Evolutionary conservation across 179 eudicot genomes (phyloP).

Genomic region (Beta macrorhiza): DNA sequence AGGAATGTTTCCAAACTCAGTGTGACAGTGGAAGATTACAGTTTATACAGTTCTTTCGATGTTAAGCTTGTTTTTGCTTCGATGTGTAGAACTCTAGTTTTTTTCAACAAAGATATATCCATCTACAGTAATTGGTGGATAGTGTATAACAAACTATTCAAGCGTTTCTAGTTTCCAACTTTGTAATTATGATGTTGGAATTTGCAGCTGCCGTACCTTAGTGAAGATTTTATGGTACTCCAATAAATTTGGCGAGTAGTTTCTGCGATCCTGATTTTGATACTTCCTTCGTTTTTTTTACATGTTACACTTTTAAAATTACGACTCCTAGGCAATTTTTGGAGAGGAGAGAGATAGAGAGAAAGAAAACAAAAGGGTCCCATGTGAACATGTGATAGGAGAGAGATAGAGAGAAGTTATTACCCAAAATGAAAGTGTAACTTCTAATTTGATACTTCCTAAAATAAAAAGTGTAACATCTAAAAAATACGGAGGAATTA

Average conservation of each 20-base stretch:
- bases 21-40: background rate
- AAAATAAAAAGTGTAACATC: too few species aligned
- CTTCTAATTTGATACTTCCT: too few species aligned
- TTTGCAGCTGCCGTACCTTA: background rate
- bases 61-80: background rate
- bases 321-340: too few species aligned
- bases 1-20: background rate
- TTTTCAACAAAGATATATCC: background rate
- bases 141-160: background rate
- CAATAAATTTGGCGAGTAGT: background rate
- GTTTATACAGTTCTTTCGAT: background rate
- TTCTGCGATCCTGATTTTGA: background rate
- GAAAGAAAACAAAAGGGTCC: too few species aligned
- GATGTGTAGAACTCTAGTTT: background rate
- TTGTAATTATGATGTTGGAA: slow-evolving; percentile 6
- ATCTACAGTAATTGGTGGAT: background rate
- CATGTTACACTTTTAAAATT: too few species aligned
- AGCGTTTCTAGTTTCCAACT: background rate
- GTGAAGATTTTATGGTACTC: background rate
- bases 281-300: too few species aligned
- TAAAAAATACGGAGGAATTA: too few species aligned
- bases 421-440: too few species aligned
- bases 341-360: too few species aligned
- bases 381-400: too few species aligned
- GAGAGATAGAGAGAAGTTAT: too few species aligned